Evolutionary conservation across 495 filamentous ascomycete genomes (phyloP).

Genomic region (Penicillium angulare): DNA sequence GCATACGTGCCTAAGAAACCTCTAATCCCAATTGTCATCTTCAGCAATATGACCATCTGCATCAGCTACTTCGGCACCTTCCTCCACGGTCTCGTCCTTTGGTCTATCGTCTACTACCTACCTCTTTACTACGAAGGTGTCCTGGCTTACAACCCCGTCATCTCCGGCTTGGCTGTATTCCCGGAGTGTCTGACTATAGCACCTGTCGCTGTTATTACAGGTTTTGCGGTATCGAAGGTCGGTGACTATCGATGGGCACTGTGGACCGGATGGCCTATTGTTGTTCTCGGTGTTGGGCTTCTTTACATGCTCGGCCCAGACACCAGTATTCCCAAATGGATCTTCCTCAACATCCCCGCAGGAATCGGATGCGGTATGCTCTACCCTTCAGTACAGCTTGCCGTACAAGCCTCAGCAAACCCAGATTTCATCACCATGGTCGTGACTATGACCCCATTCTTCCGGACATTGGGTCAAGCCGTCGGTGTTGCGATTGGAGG

Average conservation of each 20-base stretch:
- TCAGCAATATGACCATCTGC: neutral
- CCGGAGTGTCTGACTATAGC: slow-evolving; percentile 21
- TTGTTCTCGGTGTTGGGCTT: slow-evolving; percentile 47
- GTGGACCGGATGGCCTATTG: slow-evolving; percentile 53
- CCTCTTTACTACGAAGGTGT: neutral
- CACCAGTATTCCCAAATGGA: slow-evolving; percentile 46
- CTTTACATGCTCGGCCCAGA: slow-evolving; percentile 41
- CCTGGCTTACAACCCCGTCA: neutral
- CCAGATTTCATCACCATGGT: slow-evolving; percentile 40
- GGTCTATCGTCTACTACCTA: slow-evolving; percentile 11
- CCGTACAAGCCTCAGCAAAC: slow-evolving; percentile 52
- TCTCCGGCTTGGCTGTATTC: slow-evolving; percentile 20
- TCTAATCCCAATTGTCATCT: neutral
- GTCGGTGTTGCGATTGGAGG: slow-evolving; percentile 61
- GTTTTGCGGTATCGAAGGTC: slow-evolving; percentile 43
- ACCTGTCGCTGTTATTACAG: slow-evolving; percentile 23
- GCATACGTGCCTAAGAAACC: slow-evolving; percentile 39
- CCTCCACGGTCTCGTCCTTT: neutral
- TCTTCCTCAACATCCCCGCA: slow-evolving; percentile 41
- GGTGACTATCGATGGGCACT: slow-evolving; percentile 54
- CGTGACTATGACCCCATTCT: slow-evolving; percentile 59
- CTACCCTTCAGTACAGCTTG: slow-evolving; percentile 53
- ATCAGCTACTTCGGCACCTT: neutral
- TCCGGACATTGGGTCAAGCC: slow-evolving; percentile 55
- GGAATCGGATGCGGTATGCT: slow-evolving; percentile 53